Evolutionary conservation across 1,284 basidiomycete genomes (phyloP).

Genomic region (Naganishia cerealis): DNA sequence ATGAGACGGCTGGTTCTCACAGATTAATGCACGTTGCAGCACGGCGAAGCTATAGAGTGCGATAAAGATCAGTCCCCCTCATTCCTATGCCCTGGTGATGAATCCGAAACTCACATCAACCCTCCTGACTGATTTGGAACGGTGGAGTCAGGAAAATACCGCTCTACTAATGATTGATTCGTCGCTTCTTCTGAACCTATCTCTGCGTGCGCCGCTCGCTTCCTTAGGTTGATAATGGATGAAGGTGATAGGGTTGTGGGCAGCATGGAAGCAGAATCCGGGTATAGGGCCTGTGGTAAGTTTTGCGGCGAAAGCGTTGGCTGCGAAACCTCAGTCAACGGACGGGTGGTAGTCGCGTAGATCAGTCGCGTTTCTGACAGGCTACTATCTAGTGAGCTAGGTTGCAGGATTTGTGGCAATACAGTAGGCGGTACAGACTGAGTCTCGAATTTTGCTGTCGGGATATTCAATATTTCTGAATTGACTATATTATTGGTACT

Average conservation of each 20-base stretch:
- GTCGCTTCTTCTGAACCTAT: background rate
- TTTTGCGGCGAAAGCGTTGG: background rate
- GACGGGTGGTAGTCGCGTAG: background rate
- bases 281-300: slow-evolving; percentile 1
- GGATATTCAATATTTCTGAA: background rate
- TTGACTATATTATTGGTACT: background rate
- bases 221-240: background rate
- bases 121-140: slow-evolving; percentile 6
- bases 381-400: background rate
- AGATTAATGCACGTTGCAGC: background rate
- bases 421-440: background rate
- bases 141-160: slow-evolving; percentile 13
- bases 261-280: background rate
- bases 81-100: background rate
- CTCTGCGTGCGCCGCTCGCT: background rate
- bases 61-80: background rate
- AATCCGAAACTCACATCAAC: slow-evolving; percentile 1
- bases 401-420: background rate
- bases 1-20: background rate
- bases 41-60: slow-evolving; percentile 1
- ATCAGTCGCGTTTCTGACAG: background rate
- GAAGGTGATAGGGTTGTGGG: background rate
- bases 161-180: background rate
- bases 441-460: background rate
- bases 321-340: background rate